phyloP scores from a whole-genome alignment of 225 moss, liverwort and hornwort genomes.

The Marchantia polymorpha region DNA sequence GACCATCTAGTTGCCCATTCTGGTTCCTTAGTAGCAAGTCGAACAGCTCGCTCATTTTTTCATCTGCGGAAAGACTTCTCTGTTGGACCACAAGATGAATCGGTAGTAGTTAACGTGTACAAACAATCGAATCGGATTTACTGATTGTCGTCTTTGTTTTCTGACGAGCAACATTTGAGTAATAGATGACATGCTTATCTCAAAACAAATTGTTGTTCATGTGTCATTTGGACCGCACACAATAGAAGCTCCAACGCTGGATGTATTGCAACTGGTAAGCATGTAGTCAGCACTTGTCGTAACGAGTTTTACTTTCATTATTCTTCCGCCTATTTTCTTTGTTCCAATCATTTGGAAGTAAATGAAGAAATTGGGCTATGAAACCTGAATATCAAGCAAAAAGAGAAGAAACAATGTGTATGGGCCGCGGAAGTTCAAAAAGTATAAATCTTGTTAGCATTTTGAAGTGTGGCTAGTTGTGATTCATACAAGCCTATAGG shows the following conservation, averaged over 20 bases:
- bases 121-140: not conserved
- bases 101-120: not conserved
- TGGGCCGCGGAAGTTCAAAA: not conserved
- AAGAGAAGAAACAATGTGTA: not conserved
- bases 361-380: not conserved
- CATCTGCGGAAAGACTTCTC: too few relatives aligned
- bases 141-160: not conserved
- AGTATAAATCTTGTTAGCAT: not conserved
- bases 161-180: not conserved
- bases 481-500: slow-evolving; percentile 32
- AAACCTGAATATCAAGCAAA: not conserved
- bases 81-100: not conserved
- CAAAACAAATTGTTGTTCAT: too few relatives aligned
- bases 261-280: slow-evolving; percentile 78
- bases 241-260: slow-evolving; percentile 74
- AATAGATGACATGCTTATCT: too few relatives aligned
- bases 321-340: too few relatives aligned
- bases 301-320: not conserved
- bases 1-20: too few relatives aligned
- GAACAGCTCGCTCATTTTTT: too few relatives aligned
- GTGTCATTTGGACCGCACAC: slow-evolving; percentile 56
- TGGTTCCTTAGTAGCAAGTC: too few relatives aligned
- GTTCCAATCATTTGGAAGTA: too few relatives aligned
- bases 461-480: not conserved
- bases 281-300: not conserved